Conservation (phyloP, 2,329 filamentous ascomycete genomes). For the Ceratocystiopsis brevicomis region DNA sequence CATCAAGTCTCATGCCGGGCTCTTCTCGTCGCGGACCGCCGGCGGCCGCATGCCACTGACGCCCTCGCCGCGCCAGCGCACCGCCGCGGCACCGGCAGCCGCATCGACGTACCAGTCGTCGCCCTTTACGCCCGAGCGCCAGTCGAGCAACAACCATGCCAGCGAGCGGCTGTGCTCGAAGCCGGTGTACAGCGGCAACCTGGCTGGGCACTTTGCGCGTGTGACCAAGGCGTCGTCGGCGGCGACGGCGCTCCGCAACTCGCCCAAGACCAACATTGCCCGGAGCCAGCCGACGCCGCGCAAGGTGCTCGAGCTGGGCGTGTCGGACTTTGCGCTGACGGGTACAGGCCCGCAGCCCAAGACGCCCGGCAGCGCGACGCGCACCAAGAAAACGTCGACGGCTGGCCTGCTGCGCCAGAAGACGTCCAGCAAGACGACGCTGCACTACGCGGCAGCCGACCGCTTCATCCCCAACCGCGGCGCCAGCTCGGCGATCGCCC, state of each 20-base stretch:
- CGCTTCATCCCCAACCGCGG: conserved; percentile 90
- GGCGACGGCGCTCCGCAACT: conserved; percentile 48
- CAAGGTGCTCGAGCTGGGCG: conserved; percentile 66
- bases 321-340: conserved; percentile 81
- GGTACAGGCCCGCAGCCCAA: conserved; percentile 51
- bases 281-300: conserved; percentile 56
- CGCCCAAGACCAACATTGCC: conserved; percentile 92
- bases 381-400: conserved; percentile 36
- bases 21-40: conserved; percentile 83
- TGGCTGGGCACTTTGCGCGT: conserved; percentile 61
- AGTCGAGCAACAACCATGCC: conserved; percentile 29
- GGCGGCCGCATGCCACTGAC: conserved; percentile 90
- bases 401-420: conserved; percentile 29
- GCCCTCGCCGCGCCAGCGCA: conserved; percentile 59
- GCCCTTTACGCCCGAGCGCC: conserved; percentile 58
- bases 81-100: conserved; percentile 27
- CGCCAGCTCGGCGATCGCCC: conserved; percentile 74
- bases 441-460: conserved; percentile 65
- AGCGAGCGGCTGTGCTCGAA: conserved; percentile 38
- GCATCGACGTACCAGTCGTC: conserved; percentile 41
- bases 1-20: conserved; percentile 80
- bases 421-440: conserved; percentile 48
- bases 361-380: conserved; percentile 31
- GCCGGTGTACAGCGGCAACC: conserved; percentile 64
- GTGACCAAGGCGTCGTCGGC: conserved; percentile 43